Evolutionary conservation across 192 early-diverging fungal species (phyloP), one percentile per base, ranked within the genome.

Genomic region (Linnemannia zychae): DNA sequence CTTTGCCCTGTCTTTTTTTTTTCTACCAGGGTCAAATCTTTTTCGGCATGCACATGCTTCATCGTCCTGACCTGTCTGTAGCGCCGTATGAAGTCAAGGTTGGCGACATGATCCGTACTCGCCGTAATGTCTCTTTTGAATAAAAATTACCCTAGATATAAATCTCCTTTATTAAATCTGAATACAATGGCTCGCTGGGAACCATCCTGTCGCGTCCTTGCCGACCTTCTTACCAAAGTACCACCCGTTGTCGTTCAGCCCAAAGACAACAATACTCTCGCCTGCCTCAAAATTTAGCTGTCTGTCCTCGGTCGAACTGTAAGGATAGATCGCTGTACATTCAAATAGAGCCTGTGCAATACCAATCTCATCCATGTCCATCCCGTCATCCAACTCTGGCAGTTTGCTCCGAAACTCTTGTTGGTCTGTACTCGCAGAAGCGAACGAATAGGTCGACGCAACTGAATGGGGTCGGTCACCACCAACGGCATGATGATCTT

Each of bases 41-140:
- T 53, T 90, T 90, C 65, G 90, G 90, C 5, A 86, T 88, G 84
- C 90, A 90, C 36, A 88, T 90, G 90, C 76, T 88, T 63, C 88
- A 89, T 74, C 68, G 87, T 16, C 83, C 87, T n/a, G 83, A 87
- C 18, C 70, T 85, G 44, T 90, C 89, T 34, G 50, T 78, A 0
- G 76, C 74, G 20, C 89, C 89, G 2, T 84, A 81, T 78, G 66
- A 63, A 2, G 71, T 90, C 20, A 63, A 74, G 20, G 76, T 75
- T 28, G 86, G 86, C 7, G 82, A 86, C 48, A 78, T 68, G 71
- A 84, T 84, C 33, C 65, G 76, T 1, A 74, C 77, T 7, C 57
- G 71, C 18, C 40, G 74, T 1, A 24, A 33, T 7, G 38, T 75
- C 50, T 52, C 20, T 20, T 52, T 18, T 22, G 28, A 49, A 63